Evolutionary conservation across 805 yeast species (phyloP), one percentile per base, ranked within the genome.

Genomic region (Brettanomyces nanus): DNA sequence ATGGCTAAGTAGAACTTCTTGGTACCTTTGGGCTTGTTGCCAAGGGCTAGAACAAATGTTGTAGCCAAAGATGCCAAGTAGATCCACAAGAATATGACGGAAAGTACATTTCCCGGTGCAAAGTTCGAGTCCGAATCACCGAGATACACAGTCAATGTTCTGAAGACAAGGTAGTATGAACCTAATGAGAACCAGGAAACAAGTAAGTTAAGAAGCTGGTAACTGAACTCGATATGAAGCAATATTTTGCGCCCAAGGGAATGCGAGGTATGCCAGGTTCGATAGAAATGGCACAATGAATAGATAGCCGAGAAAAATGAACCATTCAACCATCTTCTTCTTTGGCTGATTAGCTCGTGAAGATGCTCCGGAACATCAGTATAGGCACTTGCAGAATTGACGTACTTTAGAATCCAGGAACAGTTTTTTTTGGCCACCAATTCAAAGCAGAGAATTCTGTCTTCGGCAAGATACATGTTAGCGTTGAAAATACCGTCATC

Each of bases 391-490:
- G 97, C 95, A 39, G 80, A 73, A 54, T 83, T 83, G 49, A 90
- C 95, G 52, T 87, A 90, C 49, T 80, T 76, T 49, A 92, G 71
- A 17, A 84, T 63, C 85, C 95, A 90, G 43, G 77, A 69, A 44
- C 78, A 71, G 33, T 73, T 61, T 42, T 67, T 68, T 53, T 90
- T 90, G 2, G 96, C 92, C n/a, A 90, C 94, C 36, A 90, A 69
- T 61, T 90, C 97, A 65, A 85, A 90, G 70, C 97, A 92, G 48
- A 90, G 66, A 39, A 90, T 86, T 61, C 97, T 75, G 62, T 92
- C 98, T 62, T 90, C 97, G 5, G 98, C 98, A 39, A 90, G 71
- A 59, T 89, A 92, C 97, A 92, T 90, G 58, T 90, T 90, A 3
- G 95, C 82, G 28, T 90, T 85, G 67, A 90, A 92, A 37, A 90